These are phyloP conservation scores for Jamesozyma spencerorum DNA, from an alignment of 805 yeast species.

Conservation along the genomic window DNA sequence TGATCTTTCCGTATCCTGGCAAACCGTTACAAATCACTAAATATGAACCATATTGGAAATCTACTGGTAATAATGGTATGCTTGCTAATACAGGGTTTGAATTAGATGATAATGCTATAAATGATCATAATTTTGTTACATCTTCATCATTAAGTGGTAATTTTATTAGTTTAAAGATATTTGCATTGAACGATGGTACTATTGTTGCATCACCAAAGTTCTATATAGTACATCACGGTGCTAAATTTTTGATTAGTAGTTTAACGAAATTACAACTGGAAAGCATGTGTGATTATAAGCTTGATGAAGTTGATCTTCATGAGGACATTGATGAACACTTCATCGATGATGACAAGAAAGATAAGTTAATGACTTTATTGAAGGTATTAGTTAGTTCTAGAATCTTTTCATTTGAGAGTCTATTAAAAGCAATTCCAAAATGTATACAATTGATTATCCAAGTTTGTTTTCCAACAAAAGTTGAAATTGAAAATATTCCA, in stretches of 20 bases:
- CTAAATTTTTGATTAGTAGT: constrained; percentile 53
- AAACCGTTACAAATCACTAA: constrained; percentile 76
- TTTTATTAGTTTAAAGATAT: constrained; percentile 60
- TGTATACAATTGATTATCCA: constrained; percentile 64
- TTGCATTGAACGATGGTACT: constrained; percentile 71
- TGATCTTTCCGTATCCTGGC: constrained; percentile 85
- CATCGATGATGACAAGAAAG: constrained; percentile 17
- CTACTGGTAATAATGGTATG: constrained; percentile 49
- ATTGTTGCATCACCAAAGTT: constrained; percentile 73
- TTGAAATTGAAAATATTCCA: constrained; percentile 36
- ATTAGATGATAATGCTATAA: neutral
- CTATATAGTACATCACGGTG: constrained; percentile 38
- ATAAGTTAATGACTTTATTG: constrained; percentile 13
- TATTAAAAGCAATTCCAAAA: constrained; percentile 47
- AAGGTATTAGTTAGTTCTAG: constrained; percentile 27
- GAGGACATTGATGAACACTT: neutral
- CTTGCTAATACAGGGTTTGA: constrained; percentile 1
- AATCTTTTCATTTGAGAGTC: constrained; percentile 50
- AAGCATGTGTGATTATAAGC: constrained; percentile 22
- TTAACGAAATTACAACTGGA: constrained; percentile 34
- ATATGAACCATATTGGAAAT: constrained; percentile 87
- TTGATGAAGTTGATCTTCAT: constrained; percentile 11
- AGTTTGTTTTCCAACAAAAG: constrained; percentile 62
- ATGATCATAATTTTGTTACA: constrained; percentile 49
- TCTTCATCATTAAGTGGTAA: constrained; percentile 84